Evolutionary conservation across 2,329 filamentous ascomycete genomes (phyloP), one percentile per base, ranked within the genome.

Genomic region (Microdochium bolleyi): DNA sequence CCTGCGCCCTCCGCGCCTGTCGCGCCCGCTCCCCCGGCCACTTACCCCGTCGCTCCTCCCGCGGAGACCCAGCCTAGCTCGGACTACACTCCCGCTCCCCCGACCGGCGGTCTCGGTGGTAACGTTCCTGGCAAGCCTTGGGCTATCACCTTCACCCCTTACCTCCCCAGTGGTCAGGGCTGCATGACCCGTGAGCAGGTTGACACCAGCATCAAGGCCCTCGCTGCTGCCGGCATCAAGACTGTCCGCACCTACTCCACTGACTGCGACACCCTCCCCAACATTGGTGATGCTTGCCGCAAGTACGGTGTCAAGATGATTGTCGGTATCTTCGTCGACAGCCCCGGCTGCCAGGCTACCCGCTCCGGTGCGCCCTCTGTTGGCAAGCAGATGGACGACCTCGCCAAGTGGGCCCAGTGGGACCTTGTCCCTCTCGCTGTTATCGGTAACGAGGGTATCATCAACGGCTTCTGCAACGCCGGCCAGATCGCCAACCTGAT

Each of bases 371-470:
- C 27, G 27, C 74, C 79, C 53, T 82, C 80, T 53, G 84, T 90
- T 60, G 74, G 84, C 65, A 73, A 81, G 62, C 92, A 97, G 79
- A 79, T 96, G 55, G 72, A 78, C 30, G 81, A 83, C 56, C 87
- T 96, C 69, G 76, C 82, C 70, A 62, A 69, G 55, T 96, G 90
- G 84, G 80, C 73, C 57, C 72, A 88, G 70, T 95, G 86, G 84
- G 78, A 84, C 56, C 68, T 88, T 50, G 86, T 96, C 60, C 81
- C 87, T 66, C 82, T 95, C 62, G 76, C 95, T 58, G 87, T 94
- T 30, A 81, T 95, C 60, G 92, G 90, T 72, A 97, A 97, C 79
- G 92, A 97, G 80, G 85, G 88, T 61, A 74, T 96, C 69, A 88
- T 89, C 78, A 84, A 87, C 74, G 79, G 80, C 57, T 85, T 79